These are phyloP conservation scores for Schoenoplectus tabernaemontani DNA, from an alignment of 202 grass and related monocot genomes.

Conservation along the genomic window DNA sequence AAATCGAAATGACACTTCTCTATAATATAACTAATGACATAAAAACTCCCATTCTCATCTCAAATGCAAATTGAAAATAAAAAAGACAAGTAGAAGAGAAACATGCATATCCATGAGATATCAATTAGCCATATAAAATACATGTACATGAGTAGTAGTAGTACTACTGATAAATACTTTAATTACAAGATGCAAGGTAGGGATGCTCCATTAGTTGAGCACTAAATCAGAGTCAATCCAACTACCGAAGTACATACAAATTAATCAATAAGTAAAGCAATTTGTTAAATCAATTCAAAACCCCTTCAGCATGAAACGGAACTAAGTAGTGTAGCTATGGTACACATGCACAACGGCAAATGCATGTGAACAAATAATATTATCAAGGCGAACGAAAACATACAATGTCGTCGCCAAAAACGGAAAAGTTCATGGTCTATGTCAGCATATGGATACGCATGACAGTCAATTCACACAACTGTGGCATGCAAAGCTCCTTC, in stretches of 20 bases:
- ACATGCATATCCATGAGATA: not conserved
- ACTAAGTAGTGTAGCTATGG: not conserved
- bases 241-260: not conserved
- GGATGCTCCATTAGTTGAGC: not conserved
- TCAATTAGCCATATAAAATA: not conserved
- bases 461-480: constrained; percentile 6
- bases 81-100: not conserved
- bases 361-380: not conserved
- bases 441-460: not conserved
- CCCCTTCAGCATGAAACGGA: not conserved
- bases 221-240: not conserved
- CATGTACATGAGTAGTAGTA: not conserved
- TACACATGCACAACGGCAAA: not conserved
- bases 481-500: constrained; percentile 29
- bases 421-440: constrained; percentile 22
- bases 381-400: not conserved
- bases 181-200: not conserved
- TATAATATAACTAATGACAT: not conserved
- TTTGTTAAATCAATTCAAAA: not conserved
- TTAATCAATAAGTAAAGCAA: not conserved
- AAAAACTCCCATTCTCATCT: not conserved
- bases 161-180: not conserved
- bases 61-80: not conserved
- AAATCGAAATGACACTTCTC: not conserved
- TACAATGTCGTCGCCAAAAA: not conserved